A percentile compares a stretch with the other conserved stretches of the same genome.
These are phyloP conservation scores for Tuber calosporum DNA, from an alignment of 495 filamentous ascomycete species.

Conservation along the genomic window DNA sequence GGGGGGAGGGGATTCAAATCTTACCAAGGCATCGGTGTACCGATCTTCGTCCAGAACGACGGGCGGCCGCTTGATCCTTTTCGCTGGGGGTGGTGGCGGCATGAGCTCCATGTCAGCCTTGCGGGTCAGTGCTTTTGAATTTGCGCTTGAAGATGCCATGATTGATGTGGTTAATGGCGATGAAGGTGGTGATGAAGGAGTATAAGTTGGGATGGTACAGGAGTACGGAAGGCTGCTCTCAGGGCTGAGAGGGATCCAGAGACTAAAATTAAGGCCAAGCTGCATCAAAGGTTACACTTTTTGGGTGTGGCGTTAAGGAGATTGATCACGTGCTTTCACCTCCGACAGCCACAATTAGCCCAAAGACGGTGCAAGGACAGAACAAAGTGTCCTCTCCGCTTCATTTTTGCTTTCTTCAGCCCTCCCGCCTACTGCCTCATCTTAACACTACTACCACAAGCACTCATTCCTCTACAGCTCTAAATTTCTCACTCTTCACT, in stretches of 20 bases:
- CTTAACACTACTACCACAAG: not conserved
- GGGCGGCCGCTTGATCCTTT: conserved; percentile 85
- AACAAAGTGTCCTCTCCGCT: conserved; percentile 27
- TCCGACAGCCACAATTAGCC: conserved; percentile 15
- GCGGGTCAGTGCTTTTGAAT: conserved; percentile 54
- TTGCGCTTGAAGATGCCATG: conserved; percentile 16
- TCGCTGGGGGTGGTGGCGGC: conserved; percentile 81
- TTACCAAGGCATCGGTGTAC: conserved; percentile 69
- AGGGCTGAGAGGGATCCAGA: not conserved
- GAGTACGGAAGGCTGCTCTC: not conserved
- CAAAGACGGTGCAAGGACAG: not conserved
- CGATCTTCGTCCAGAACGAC: conserved; percentile 89
- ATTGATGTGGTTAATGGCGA: not conserved
- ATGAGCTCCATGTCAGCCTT: conserved; percentile 70
- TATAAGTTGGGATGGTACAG: not conserved
- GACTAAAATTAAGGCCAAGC: not conserved
- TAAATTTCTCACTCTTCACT: not conserved
- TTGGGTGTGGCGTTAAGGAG: not conserved
- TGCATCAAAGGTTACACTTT: not conserved
- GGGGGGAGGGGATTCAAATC: not conserved
- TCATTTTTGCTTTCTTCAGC: not conserved
- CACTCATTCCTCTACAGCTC: not conserved
- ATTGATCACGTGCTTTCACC: not conserved
- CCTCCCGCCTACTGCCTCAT: not conserved
- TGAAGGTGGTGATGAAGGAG: not conserved